Percentiles rank a stretch among this genome's conserved stretches.
phyloP scores from a whole-genome alignment of 192 early-diverging fungal genomes.

The Coemansia sp. region DNA sequence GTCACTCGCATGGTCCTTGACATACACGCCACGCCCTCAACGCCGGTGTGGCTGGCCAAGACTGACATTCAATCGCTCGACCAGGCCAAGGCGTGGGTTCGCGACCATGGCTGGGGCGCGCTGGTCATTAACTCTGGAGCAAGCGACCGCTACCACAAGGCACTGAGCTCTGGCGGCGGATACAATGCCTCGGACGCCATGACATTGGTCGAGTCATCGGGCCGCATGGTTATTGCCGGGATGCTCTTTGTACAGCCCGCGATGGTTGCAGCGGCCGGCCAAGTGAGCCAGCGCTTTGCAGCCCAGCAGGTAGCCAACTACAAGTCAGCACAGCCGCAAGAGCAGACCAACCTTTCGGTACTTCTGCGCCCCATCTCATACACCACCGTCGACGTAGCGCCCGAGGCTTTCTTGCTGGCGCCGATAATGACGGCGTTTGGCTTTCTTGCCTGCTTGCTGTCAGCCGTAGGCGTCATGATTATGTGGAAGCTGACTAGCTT shows the following conservation, averaged over 20 bases:
- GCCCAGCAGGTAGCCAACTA: conserved; percentile 16
- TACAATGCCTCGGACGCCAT: conserved; percentile 28
- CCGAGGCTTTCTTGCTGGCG: conserved; percentile 23
- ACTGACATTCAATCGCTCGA: conserved; percentile 5
- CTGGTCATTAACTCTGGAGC: conserved; percentile 39
- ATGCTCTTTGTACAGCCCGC: conserved; percentile 27
- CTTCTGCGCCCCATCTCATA: conserved; percentile 27
- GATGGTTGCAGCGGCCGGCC: conserved; percentile 8
- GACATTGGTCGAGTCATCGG: conserved; percentile 28
- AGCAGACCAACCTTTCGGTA: conserved; percentile 14
- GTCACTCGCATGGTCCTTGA: conserved; percentile 29
- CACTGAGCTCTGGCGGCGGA: conserved; percentile 16
- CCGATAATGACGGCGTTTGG: conserved; percentile 37
- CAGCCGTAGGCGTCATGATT: conserved; percentile 29
- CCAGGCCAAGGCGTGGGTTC: conserved; percentile 22
- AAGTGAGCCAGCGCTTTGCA: conserved; percentile 17
- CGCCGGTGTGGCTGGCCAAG: conserved; percentile 23
- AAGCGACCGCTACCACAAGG: conserved; percentile 17
- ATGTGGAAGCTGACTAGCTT: conserved; percentile 46
- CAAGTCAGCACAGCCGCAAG: not conserved
- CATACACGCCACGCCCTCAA: conserved; percentile 7
- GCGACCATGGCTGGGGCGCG: conserved; percentile 33
- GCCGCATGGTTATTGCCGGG: conserved; percentile 24
- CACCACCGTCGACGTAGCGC: conserved; percentile 26
- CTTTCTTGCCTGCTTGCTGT: conserved; percentile 17